These are phyloP conservation scores for Viola odorata DNA, from an alignment of 345 rosid species.

Conservation along the genomic window DNA sequence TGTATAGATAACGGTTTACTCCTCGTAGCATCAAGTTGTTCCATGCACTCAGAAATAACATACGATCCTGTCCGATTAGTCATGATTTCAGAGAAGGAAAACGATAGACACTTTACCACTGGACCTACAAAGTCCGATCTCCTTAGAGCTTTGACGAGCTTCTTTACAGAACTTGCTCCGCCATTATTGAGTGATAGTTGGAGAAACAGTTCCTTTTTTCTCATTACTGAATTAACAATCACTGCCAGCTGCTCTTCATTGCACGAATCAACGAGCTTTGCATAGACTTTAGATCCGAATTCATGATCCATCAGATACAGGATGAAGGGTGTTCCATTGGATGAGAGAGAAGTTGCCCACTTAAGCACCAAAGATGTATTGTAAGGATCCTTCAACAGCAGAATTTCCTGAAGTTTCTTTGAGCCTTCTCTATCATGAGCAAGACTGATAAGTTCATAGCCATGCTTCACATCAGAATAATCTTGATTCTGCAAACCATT, in stretches of 20 bases:
- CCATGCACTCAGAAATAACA: conserved; percentile 11
- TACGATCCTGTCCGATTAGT: conserved; percentile 3
- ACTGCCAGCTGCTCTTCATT: neutral
- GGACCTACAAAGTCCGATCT: neutral
- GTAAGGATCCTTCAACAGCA: neutral
- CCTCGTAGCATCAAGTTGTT: neutral
- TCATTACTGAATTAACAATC: neutral
- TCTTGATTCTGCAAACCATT: too few relatives aligned
- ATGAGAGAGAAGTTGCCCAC: neutral
- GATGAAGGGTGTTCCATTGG: conserved; percentile 1
- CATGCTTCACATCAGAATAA: too few relatives aligned
- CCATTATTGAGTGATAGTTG: neutral
- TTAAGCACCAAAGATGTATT: neutral
- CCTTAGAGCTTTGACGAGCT: conserved; percentile 11
- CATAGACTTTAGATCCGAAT: conserved; percentile 16
- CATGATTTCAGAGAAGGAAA: conserved; percentile 6
- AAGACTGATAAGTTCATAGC: too few relatives aligned
- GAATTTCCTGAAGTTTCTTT: neutral
- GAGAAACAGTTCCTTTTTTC: neutral
- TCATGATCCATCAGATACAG: conserved; percentile 12
- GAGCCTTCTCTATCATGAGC: conserved; percentile 9
- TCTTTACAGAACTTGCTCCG: conserved; percentile 20
- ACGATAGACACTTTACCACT: neutral
- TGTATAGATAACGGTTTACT: conserved; percentile 6
- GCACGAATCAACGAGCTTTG: conserved; percentile 18